Conservation (phyloP, 1,284 basidiomycete genomes). For the Tilletia horrida region DNA sequence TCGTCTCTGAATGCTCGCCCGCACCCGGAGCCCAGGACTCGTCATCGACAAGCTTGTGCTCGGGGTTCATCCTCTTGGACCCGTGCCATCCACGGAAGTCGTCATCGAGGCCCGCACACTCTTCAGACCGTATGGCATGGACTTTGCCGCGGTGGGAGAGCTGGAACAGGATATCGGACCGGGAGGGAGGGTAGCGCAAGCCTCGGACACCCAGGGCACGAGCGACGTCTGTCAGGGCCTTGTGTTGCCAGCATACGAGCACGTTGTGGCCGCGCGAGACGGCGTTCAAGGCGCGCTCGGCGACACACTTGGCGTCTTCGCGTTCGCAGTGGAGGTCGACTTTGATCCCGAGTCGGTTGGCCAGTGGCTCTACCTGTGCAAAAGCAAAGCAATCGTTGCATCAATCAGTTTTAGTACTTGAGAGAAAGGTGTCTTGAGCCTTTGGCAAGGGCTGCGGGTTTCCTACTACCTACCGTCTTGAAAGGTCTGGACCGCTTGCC, state of each 20-base stretch:
- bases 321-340: slow-evolving; percentile 25
- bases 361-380: slow-evolving; percentile 21
- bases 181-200: slow-evolving; percentile 18
- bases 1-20: slow-evolving; percentile 5
- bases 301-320: slow-evolving; percentile 23
- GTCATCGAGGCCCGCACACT: slow-evolving; percentile 23
- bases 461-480: slow-evolving; percentile 20
- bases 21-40: slow-evolving; percentile 22
- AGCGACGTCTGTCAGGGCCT: slow-evolving; percentile 21
- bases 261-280: slow-evolving; percentile 17
- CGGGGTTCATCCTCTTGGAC: slow-evolving; percentile 18
- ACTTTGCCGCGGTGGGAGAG: slow-evolving; percentile 19
- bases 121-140: slow-evolving; percentile 21
- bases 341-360: slow-evolving; percentile 6
- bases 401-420: not conserved
- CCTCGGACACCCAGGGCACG: slow-evolving; percentile 21
- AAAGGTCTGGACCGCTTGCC: slow-evolving; percentile 19
- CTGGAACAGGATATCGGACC: slow-evolving; percentile 25
- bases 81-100: slow-evolving; percentile 22
- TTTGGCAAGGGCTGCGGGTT: too few species aligned
- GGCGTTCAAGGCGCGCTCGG: not conserved
- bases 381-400: not conserved
- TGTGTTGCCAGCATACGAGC: slow-evolving; percentile 25
- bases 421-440: too few species aligned
- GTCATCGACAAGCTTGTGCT: slow-evolving; percentile 21